Conservation (phyloP, 257 asterid species). For the Prunella vulgaris region DNA sequence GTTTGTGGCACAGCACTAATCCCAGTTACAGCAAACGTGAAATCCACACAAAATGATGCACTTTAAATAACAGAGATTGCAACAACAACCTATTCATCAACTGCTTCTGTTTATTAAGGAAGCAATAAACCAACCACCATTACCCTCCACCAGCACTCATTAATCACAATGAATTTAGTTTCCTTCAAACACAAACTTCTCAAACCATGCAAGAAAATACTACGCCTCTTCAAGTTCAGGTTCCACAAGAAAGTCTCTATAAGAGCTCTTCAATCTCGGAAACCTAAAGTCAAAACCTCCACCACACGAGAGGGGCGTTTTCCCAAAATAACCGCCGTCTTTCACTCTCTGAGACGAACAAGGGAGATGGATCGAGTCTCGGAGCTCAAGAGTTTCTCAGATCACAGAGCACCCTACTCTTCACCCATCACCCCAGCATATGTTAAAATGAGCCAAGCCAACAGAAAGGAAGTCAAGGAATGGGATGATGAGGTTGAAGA, state of each 20-base stretch:
- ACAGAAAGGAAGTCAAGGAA: not conserved
- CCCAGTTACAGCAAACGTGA: conserved; percentile 37
- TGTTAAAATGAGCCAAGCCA: conserved; percentile 26
- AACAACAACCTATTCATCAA: not conserved
- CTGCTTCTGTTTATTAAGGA: not conserved
- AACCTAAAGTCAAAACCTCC: conserved; percentile 7
- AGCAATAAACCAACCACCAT: conserved; percentile 18
- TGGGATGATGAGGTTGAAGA: conserved; percentile 42
- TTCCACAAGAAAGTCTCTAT: conserved; percentile 49
- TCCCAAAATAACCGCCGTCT: conserved; percentile 22
- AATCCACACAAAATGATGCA: conserved; percentile 30
- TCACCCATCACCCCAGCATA: conserved; percentile 84
- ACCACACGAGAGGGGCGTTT: conserved; percentile 12
- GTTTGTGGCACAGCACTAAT: conserved; percentile 30
- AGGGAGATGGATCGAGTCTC: conserved; percentile 39
- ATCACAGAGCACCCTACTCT: conserved; percentile 49
- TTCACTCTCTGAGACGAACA: conserved; percentile 26
- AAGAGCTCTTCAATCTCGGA: conserved; percentile 26
- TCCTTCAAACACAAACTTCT: conserved; percentile 48
- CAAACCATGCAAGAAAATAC: conserved; percentile 52
- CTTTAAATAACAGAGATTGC: conserved; percentile 9
- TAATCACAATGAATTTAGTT: conserved; percentile 16
- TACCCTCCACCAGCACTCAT: conserved; percentile 28
- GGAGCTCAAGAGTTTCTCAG: conserved; percentile 55
- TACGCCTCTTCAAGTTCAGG: conserved; percentile 40